A percentile compares a stretch with the other conserved stretches of the same genome.
Evolutionary conservation across 345 rosid genomes (phyloP).

Genomic region (Euphorbia lathyris): DNA sequence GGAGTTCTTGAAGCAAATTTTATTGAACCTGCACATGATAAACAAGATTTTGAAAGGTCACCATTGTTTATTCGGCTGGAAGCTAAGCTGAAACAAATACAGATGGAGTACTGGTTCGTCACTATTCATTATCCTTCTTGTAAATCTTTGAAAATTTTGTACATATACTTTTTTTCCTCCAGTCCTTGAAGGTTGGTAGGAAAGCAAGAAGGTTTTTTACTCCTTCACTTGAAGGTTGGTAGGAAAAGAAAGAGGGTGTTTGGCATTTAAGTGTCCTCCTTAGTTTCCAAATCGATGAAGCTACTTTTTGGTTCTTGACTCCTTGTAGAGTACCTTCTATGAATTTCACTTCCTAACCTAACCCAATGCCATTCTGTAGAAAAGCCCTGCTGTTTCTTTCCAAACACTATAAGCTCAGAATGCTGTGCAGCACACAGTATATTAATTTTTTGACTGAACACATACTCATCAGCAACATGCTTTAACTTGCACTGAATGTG

Average conservation of each 20-base stretch:
- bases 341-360: neutral
- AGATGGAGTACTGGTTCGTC: slow-evolving; percentile 70
- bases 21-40: slow-evolving; percentile 95
- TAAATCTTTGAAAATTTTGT: neutral
- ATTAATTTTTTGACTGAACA: neutral
- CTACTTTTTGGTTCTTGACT: neutral
- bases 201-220: neutral
- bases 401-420: neutral
- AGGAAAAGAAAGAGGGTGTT: neutral
- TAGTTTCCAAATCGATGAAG: neutral
- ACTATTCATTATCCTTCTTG: neutral
- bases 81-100: slow-evolving; percentile 62
- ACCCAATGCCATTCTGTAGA: neutral
- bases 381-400: neutral
- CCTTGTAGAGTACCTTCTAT: neutral
- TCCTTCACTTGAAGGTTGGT: neutral
- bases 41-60: slow-evolving; percentile 97
- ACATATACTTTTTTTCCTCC: neutral
- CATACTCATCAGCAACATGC: neutral
- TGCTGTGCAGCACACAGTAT: neutral
- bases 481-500: neutral
- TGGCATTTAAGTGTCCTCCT: neutral
- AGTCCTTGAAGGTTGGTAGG: neutral
- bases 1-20: slow-evolving; percentile 97
- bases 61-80: slow-evolving; percentile 69